phyloP scores from a whole-genome alignment of 116 monocot species.

The Thalassia testudinum region DNA sequence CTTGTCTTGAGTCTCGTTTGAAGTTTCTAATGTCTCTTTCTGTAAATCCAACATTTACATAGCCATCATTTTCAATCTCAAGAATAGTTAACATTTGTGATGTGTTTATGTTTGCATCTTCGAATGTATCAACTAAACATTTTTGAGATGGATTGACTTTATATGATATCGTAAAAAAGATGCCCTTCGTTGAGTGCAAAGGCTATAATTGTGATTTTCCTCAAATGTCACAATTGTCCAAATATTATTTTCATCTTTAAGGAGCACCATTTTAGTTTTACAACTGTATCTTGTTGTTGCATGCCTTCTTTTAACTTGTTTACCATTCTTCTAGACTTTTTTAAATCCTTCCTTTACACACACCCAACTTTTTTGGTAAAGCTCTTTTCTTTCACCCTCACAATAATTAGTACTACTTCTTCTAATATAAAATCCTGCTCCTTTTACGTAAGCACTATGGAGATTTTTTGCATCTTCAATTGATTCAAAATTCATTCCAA shows the following conservation, averaged over 20 bases:
- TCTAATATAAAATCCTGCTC: neutral
- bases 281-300: neutral
- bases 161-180: neutral
- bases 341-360: neutral
- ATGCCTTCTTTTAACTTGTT: too few species aligned
- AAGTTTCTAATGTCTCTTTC: slow-evolving; percentile 4
- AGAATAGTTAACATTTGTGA: neutral
- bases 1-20: neutral
- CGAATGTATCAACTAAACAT: neutral
- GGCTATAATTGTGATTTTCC: slow-evolving; percentile 1
- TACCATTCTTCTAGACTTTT: neutral
- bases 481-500: too few species aligned
- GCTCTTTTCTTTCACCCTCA: neutral
- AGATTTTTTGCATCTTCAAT: neutral
- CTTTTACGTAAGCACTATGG: neutral
- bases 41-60: slow-evolving; percentile 1
- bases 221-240: neutral
- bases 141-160: neutral
- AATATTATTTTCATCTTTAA: neutral
- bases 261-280: neutral
- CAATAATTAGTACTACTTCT: too few species aligned
- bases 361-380: neutral
- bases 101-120: slow-evolving; percentile 1
- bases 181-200: neutral
- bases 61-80: neutral